phyloP scores from a whole-genome alignment of 352 stramenopile genomes.

The Phytophthora sojae region DNA sequence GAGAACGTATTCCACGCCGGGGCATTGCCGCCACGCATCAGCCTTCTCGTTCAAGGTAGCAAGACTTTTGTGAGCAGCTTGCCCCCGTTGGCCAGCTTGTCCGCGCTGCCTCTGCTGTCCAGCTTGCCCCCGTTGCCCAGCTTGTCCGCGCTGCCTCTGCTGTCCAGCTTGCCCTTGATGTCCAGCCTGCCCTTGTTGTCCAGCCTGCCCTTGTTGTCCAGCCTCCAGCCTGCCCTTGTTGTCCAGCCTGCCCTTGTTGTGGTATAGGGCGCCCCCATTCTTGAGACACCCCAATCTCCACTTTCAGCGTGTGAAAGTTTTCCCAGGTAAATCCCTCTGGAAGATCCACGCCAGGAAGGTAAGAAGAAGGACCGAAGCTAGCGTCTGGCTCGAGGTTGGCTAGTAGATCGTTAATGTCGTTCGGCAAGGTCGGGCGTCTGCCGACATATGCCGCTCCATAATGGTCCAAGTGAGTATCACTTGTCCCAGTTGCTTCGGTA shows the following conservation, averaged over 20 bases:
- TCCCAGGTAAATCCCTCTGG: not conserved
- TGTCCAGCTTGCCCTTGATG: no score
- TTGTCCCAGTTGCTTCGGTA: not conserved
- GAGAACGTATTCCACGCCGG: conserved; percentile 12
- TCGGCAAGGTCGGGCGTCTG: no score
- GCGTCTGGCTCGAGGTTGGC: not conserved
- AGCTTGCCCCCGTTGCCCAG: no score
- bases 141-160: no score
- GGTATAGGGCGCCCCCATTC: not conserved
- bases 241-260: not conserved
- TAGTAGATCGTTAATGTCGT: no score
- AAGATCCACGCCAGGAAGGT: not conserved
- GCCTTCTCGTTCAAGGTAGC: no score
- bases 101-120: no score
- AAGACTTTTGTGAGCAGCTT: no score
- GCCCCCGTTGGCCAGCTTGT: no score
- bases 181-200: no score
- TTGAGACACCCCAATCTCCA: conserved; percentile 7
- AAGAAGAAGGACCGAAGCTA: not conserved
- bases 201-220: no score
- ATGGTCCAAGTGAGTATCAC: not conserved
- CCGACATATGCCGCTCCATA: not conserved
- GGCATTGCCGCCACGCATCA: not conserved
- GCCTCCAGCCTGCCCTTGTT: no score
- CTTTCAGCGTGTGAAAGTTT: conserved; percentile 9